A percentile compares a stretch with the other conserved stretches of the same genome.
Evolutionary conservation across 2,329 filamentous ascomycete species (phyloP).

Genomic region (Sporothrix pseudoabietina): DNA sequence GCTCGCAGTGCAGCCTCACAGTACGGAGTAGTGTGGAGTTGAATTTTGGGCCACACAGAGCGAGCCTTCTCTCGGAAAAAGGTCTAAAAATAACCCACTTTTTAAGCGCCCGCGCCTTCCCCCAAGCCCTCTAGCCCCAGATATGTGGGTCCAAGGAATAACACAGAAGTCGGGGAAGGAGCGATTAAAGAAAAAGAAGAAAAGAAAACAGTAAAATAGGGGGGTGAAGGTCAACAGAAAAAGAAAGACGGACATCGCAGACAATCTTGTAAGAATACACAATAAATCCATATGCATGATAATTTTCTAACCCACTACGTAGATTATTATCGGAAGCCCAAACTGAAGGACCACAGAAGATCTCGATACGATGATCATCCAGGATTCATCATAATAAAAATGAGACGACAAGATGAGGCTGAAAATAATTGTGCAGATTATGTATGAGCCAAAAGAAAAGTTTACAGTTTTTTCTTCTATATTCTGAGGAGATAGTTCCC

Average conservation of each 20-base stretch:
- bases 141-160: slow-evolving; percentile 4
- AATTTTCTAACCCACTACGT: background rate
- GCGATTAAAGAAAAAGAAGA: background rate
- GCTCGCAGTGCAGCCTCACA: background rate
- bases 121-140: slow-evolving; percentile 15
- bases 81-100: slow-evolving; percentile 25
- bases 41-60: slow-evolving; percentile 17
- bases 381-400: background rate
- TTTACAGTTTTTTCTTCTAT: background rate
- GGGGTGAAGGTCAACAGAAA: background rate
- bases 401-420: background rate
- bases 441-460: background rate
- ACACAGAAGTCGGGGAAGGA: slow-evolving; percentile 3
- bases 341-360: background rate
- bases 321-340: background rate
- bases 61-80: slow-evolving; percentile 11
- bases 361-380: background rate
- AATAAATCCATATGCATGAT: background rate
- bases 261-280: background rate
- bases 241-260: background rate
- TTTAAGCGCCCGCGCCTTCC: slow-evolving; percentile 27
- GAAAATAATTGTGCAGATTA: background rate
- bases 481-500: background rate
- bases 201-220: background rate
- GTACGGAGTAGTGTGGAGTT: background rate